phyloP scores from a whole-genome alignment of 805 yeast species.

The Clavispora phyllophila region DNA sequence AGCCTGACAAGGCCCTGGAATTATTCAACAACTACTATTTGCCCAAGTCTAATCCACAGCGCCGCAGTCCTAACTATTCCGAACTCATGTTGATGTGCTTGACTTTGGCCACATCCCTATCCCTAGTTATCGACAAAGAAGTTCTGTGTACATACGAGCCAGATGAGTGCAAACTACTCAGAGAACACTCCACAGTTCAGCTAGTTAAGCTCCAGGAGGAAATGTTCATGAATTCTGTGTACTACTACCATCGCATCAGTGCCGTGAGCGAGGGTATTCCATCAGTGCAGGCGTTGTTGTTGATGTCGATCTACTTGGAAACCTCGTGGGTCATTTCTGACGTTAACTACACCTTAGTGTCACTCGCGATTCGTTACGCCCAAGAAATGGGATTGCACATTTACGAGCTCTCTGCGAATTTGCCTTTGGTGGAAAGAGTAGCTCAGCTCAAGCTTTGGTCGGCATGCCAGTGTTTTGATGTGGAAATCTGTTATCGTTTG shows the following conservation, averaged over 20 bases:
- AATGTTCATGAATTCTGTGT: constrained; percentile 10
- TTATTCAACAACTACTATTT: constrained; percentile 24
- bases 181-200: background rate
- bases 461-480: constrained; percentile 43
- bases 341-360: constrained; percentile 35
- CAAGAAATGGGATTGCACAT: constrained; percentile 56
- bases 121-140: background rate
- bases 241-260: constrained; percentile 48
- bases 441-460: constrained; percentile 45
- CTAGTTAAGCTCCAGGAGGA: constrained; percentile 12
- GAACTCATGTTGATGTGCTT: constrained; percentile 32
- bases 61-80: constrained; percentile 20
- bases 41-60: constrained; percentile 5
- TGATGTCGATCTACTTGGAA: constrained; percentile 36
- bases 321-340: constrained; percentile 32
- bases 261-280: constrained; percentile 47
- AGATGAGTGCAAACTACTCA: background rate
- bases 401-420: constrained; percentile 35
- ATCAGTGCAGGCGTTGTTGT: constrained; percentile 48
- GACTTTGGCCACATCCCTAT: constrained; percentile 13
- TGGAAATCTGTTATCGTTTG: constrained; percentile 37
- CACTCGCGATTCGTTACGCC: constrained; percentile 49
- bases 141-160: background rate
- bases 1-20: constrained; percentile 9
- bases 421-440: constrained; percentile 31